Base-by-base conservation (phyloP, 495 filamentous ascomycete genomes). In the Xylaria cubensis region DNA sequence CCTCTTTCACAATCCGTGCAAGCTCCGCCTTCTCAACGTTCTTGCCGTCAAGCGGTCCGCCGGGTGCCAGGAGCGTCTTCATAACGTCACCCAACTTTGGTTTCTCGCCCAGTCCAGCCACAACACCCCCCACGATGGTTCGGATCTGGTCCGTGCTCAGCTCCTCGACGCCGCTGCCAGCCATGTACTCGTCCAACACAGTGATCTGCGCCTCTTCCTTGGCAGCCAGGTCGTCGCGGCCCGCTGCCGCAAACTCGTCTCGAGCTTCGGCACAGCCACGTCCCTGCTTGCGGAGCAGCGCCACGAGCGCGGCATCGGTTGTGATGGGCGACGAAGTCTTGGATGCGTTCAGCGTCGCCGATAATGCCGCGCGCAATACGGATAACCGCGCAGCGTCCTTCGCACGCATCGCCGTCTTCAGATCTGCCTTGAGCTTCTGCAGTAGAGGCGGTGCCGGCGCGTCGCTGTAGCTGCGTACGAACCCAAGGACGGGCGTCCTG, bases 401-500 rank as follows among this genome's bases (percentile, higher is more conserved):
- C 55, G 80, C 81, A 51, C 85, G 84, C 89, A 91, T 89, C 59
- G 89, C 87, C 46, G 82, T 78, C 78, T 91, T 91, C 66, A 91
- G 79, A 72, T 91, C 89, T 58, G 78, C 80, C 65, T 88, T 90
- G 69, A 85, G 72, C 74, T 79, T 86, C 56, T 79, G 73, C 24
- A 84, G 77, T 6, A 85, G 78, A 9, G 82, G 81, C 42, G 83
- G 81, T 2, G 82, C 72, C 13, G 80, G 74, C 7, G 67, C 81
- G 72, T 79, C 78, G 36, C 82, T 84, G 77, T 84, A 86, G 62
- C 70, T 73, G 61, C 79, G 73, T 72, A 70, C 58, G 71, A 69
- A 67, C 50, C 59, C 69, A 61, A 71, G 41, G 41, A 32, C 24
- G 39, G 69, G 34, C 21, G n/a, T 55, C 58, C 59, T 48, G 26